phyloP scores from a whole-genome alignment of 2,329 filamentous ascomycete species.

The Sclerotinia spermophila region DNA sequence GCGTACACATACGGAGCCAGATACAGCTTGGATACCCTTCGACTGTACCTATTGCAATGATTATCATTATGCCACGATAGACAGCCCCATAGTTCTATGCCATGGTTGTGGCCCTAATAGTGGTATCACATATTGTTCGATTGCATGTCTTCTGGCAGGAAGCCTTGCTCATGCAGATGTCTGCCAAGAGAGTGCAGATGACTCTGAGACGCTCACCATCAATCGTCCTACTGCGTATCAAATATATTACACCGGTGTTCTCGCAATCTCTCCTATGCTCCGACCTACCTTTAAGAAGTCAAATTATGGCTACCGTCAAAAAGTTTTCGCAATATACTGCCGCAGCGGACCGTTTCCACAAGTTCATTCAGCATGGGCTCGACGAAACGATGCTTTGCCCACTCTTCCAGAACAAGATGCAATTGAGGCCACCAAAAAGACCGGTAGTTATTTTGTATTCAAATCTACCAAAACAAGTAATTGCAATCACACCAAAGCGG shows the following conservation, averaged over 20 bases:
- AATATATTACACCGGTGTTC: not conserved
- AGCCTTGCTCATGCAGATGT: slow-evolving; percentile 24
- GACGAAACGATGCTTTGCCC: slow-evolving; percentile 12
- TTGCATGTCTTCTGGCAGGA: slow-evolving; percentile 30
- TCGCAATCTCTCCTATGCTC: not conserved
- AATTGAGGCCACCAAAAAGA: slow-evolving; percentile 20
- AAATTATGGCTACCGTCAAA: slow-evolving; percentile 29
- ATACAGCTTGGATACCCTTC: not conserved
- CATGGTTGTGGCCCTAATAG: slow-evolving; percentile 26
- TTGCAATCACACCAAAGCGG: slow-evolving; percentile 18
- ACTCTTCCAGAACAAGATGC: slow-evolving; percentile 10
- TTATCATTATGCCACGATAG: slow-evolving; percentile 1
- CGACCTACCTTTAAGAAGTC: not conserved
- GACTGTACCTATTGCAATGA: slow-evolving; percentile 21
- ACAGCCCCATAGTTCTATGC: slow-evolving; percentile 26
- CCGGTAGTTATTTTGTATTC: slow-evolving; percentile 33
- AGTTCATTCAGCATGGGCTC: slow-evolving; percentile 26
- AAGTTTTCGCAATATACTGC: slow-evolving; percentile 30
- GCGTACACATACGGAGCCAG: not conserved
- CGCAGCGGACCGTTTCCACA: slow-evolving; percentile 27
- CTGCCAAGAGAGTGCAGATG: slow-evolving; percentile 22
- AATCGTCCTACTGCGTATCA: slow-evolving; percentile 13
- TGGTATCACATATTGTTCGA: slow-evolving; percentile 30
- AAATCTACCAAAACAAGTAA: slow-evolving; percentile 22
- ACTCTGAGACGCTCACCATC: not conserved